phyloP scores from a whole-genome alignment of 2,329 filamentous ascomycete genomes.

The Peltaster fructicola region DNA sequence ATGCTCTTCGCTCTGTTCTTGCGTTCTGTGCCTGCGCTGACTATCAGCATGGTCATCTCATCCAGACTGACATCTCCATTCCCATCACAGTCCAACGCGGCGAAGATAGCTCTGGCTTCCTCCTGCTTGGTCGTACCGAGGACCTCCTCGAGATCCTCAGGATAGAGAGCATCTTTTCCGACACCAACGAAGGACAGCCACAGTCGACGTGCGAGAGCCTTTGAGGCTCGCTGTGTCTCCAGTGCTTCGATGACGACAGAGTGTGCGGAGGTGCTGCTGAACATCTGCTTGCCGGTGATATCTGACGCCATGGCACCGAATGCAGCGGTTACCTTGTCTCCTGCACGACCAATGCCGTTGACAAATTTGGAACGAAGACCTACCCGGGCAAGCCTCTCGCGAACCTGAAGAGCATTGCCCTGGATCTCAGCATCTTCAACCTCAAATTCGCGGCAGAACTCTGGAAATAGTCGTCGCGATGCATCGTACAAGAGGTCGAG shows the following conservation, averaged over 20 bases:
- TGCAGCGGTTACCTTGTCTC: conserved; percentile 68
- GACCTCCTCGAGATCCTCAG: conserved; percentile 14
- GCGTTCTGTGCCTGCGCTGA: conserved; percentile 14
- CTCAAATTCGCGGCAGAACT: conserved; percentile 63
- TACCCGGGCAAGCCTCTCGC: conserved; percentile 20
- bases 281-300: conserved; percentile 70
- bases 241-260: conserved; percentile 15
- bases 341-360: conserved; percentile 42
- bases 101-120: conserved; percentile 17
- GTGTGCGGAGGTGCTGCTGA: conserved; percentile 29
- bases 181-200: conserved; percentile 18
- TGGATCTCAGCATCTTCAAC: conserved; percentile 72
- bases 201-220: conserved; percentile 18
- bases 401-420: conserved; percentile 45
- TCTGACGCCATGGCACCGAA: conserved; percentile 75
- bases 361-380: conserved; percentile 57
- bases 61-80: conserved; percentile 20
- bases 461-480: conserved; percentile 61
- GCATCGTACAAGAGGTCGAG: conserved; percentile 65
- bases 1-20: conserved; percentile 16
- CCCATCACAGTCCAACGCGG: conserved; percentile 15
- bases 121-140: conserved; percentile 10
- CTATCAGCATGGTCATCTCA: conserved; percentile 17
- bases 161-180: conserved; percentile 11
- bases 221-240: conserved; percentile 13